Percentiles rank a stretch among this genome's conserved stretches.
Conservation (phyloP, 2,329 filamentous ascomycete genomes). For the Lachnellula subtilissima region DNA sequence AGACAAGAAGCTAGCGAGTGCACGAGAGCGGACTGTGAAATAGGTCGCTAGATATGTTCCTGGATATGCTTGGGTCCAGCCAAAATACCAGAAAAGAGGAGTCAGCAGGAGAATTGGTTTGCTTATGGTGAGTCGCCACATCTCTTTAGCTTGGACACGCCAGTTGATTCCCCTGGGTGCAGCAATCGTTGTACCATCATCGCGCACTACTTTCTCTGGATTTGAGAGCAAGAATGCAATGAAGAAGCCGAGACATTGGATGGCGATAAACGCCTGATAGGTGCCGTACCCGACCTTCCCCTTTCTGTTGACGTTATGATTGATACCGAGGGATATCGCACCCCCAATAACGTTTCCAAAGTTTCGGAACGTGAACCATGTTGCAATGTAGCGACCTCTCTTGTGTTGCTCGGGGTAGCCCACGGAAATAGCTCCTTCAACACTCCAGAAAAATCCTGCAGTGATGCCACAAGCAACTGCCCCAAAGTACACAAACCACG, state of each 20-base stretch:
- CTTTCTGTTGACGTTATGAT: slow-evolving; percentile 49
- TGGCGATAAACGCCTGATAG: slow-evolving; percentile 63
- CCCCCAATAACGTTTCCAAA: slow-evolving; percentile 65
- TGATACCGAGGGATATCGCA: slow-evolving; percentile 64
- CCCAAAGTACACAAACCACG: slow-evolving; percentile 64
- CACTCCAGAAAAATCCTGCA: slow-evolving; percentile 65
- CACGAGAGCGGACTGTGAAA: slow-evolving; percentile 64
- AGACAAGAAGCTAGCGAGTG: slow-evolving; percentile 41
- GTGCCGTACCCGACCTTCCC: slow-evolving; percentile 65
- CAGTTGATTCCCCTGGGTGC: slow-evolving; percentile 50
- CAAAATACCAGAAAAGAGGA: slow-evolving; percentile 62
- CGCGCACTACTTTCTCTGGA: slow-evolving; percentile 57
- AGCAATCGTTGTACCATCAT: slow-evolving; percentile 50
- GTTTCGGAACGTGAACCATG: slow-evolving; percentile 58
- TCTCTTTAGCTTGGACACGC: slow-evolving; percentile 56
- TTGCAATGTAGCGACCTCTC: slow-evolving; percentile 53
- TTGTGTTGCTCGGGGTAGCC: slow-evolving; percentile 66
- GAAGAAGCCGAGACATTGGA: slow-evolving; percentile 61
- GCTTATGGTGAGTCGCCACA: slow-evolving; percentile 52
- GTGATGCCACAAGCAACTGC: slow-evolving; percentile 61
- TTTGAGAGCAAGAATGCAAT: slow-evolving; percentile 56
- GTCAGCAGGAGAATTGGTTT: slow-evolving; percentile 57
- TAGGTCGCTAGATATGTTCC: slow-evolving; percentile 52
- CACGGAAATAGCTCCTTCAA: slow-evolving; percentile 67
- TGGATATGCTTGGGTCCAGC: slow-evolving; percentile 57